These are phyloP conservation scores for Rhizopogon sp. DNA, from an alignment of 768 basidiomycete species.

Conservation along the genomic window DNA sequence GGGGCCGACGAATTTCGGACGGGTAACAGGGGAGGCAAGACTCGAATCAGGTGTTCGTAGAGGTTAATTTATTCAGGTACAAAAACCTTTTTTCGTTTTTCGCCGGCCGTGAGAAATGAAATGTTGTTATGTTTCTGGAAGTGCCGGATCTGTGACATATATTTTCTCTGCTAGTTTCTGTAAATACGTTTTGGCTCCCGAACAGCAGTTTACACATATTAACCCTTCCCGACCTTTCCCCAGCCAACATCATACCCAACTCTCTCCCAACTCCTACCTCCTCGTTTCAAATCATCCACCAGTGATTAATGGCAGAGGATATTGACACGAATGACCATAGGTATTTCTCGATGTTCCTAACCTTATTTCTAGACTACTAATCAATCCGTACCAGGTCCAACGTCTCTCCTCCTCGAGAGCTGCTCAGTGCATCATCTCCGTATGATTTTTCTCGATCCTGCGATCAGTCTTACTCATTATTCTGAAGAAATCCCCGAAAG, in stretches of 20 bases:
- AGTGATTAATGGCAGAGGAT: constrained; percentile 7
- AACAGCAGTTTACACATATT: constrained; percentile 30
- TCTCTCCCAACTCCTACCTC: constrained; percentile 5
- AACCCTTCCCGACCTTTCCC: constrained; percentile 18
- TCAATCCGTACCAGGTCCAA: constrained; percentile 8
- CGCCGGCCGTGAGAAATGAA: constrained; percentile 27
- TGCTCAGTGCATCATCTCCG: constrained; percentile 14
- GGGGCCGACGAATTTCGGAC: too few species aligned
- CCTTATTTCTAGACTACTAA: constrained; percentile 12
- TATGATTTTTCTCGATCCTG: constrained; percentile 12
- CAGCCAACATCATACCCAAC: constrained; percentile 9
- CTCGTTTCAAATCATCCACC: neutral
- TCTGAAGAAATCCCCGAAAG: constrained; percentile 32
- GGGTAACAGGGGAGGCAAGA: too few species aligned
- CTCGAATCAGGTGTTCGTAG: too few species aligned
- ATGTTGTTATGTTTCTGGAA: constrained; percentile 35
- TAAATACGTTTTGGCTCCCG: constrained; percentile 34
- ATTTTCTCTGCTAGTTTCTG: constrained; percentile 31
- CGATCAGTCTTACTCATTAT: constrained; percentile 4
- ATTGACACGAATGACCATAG: constrained; percentile 15
- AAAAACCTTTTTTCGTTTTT: constrained; percentile 28
- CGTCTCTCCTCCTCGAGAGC: constrained; percentile 10
- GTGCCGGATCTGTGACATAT: constrained; percentile 36
- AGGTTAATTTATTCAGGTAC: constrained; percentile 19
- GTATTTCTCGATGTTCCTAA: constrained; percentile 11